These are phyloP conservation scores for Penicillium tannophilum DNA, from an alignment of 495 filamentous ascomycete genomes.

Conservation along the genomic window DNA sequence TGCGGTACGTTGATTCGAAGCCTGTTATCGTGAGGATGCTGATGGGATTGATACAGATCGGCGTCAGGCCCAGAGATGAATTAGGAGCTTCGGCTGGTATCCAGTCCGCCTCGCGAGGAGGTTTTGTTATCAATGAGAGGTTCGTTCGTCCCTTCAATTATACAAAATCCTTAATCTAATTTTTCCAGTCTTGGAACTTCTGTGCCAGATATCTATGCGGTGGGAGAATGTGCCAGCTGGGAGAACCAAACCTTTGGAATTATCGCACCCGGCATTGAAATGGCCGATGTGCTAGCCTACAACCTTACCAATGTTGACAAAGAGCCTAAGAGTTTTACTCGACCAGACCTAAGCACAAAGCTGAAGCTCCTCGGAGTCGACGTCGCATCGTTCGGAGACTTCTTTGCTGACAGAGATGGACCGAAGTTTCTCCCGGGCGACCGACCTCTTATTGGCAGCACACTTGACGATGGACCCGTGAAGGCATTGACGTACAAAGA, in stretches of 20 bases:
- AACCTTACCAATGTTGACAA: slow-evolving; percentile 89
- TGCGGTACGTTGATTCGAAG: slow-evolving; percentile 55
- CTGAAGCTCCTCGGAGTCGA: slow-evolving; percentile 92
- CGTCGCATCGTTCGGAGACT: slow-evolving; percentile 94
- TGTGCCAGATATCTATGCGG: slow-evolving; percentile 76
- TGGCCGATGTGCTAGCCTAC: slow-evolving; percentile 95
- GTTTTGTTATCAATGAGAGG: slow-evolving; percentile 73
- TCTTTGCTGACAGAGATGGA: slow-evolving; percentile 90
- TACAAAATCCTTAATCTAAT: neutral
- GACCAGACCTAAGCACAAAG: slow-evolving; percentile 92
- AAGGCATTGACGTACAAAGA: slow-evolving; percentile 93
- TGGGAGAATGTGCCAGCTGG: slow-evolving; percentile 96
- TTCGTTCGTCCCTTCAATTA: slow-evolving; percentile 14
- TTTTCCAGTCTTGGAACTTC: slow-evolving; percentile 68
- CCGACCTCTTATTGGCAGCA: slow-evolving; percentile 31
- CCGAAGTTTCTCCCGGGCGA: slow-evolving; percentile 71
- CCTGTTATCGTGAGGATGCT: neutral
- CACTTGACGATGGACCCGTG: slow-evolving; percentile 52
- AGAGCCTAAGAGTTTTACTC: slow-evolving; percentile 69
- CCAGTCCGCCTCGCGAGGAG: slow-evolving; percentile 71
- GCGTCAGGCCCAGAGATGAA: slow-evolving; percentile 82
- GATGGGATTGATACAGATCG: slow-evolving; percentile 52
- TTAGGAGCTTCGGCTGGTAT: slow-evolving; percentile 73
- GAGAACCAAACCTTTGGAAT: slow-evolving; percentile 91
- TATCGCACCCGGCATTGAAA: slow-evolving; percentile 92